Evolutionary conservation across 108 stramenopile genomes (phyloP), one percentile per base, ranked within the genome.

Genomic region (Licmophora abbreviata): DNA sequence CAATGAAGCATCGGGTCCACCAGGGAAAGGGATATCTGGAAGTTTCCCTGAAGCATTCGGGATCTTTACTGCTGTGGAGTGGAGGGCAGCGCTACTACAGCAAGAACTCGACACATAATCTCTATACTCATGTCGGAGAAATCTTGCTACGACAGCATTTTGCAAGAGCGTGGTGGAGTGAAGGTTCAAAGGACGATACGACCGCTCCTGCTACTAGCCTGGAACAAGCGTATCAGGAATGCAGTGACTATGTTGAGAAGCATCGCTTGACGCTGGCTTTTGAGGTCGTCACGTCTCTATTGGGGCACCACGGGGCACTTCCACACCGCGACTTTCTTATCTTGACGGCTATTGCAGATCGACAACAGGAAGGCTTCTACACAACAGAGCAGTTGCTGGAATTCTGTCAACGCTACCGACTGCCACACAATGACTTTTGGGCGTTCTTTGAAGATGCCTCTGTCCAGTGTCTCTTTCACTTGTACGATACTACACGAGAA

Each of bases 391-490:
- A 91, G 54, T 46, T 91, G 7, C 43, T 87, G 0, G 44, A 64
- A 51, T 67, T 91, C 20, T 77, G 82, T 5, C 85, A 86, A 47
- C 43, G 47, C 40, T 85, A 70, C 52, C 69, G 81, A 43, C 54
- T 91, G 21, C 89, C 89, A 11, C 89, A 91, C 63, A 91, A 91
- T 65, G 89, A 91, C 61, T 41, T 60, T 18, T 91, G 89, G 89
- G 57, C 66, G 6, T 86, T 79, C 46, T 22, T 63, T 8, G 63
- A 76, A 9, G 29, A 44, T 0, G n/a, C 51, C 21, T 24, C 57
- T 44, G 62, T 49, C 7, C 27, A 71, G 5, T n/a, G 37, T 17
- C 45, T 91, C 2, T 91, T 91, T 66, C 30, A 55, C 3, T 40
- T 72, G 1, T 85, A 85, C 52, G 85, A 80, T 36, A 44, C 63